Evolutionary conservation across 495 filamentous ascomycete genomes (phyloP), one percentile per base, ranked within the genome.

Genomic region (Parathielavia appendiculata): DNA sequence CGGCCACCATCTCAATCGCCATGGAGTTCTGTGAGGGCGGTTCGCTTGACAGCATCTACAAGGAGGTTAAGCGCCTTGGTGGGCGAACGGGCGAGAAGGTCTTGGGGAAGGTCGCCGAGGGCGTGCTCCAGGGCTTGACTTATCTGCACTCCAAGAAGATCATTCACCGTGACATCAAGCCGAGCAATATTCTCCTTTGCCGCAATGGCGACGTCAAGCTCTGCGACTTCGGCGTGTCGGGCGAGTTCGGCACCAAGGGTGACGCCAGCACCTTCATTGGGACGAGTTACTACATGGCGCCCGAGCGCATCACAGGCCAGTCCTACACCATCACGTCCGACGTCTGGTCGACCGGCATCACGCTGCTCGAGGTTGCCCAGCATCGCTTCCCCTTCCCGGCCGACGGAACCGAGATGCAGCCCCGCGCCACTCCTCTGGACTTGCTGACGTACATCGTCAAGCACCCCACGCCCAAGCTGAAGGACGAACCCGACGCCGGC

Each of bases 1-100:
- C 89, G 0, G 90, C 92, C 36, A 97, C 93, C 17, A 97, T 98
- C 57, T 92, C 88, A 45, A 98, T 98, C 70, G 91, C 91, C 26
- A 98, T 98, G 93, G 93, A 98, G 69, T 97, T 96, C 68, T 98
- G 93, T 70, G 93, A 97, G 71, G 93, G 93, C 51, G 95, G 93
- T 34, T 93, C 89, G 52, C 81, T 98, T 35, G 90, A 98, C 72
- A 90, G 87, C 66, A 91, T 98, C 64, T 98, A 97, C 78, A 90
- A 89, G 61, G 92, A 97, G 73, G 90, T 98, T 51, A 96, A 95
- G 76, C 88, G 90, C 64, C 83, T 96, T 7, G 92, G 91, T 40
- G 95, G 93, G 3, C 86, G 93, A 17, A 97, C 92, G 0, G 93
- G 93, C 58, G 93, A 98, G 75, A 97, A 97, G 66, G 93, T 98